Base-by-base conservation (phyloP, 768 basidiomycete species). In the Hericium coralloides region DNA sequence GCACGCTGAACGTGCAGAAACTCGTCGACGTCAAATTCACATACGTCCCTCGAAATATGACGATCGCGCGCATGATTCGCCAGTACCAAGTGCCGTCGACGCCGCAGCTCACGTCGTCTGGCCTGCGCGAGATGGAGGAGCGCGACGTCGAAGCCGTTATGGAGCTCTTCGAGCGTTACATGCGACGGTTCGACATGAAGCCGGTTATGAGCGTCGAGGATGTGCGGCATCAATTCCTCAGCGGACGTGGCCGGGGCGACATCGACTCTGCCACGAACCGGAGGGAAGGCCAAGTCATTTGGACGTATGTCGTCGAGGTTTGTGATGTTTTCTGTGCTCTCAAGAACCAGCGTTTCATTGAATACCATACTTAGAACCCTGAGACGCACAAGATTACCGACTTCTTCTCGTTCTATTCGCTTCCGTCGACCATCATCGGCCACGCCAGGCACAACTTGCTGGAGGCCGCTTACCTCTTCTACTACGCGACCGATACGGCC, bases 291-390 rank as follows among this genome's bases (percentile, higher is more conserved):
- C 97, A 98, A 68, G 95, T 98, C 26, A 86, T 89, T 2, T 99
- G 95, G 95, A 77, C 89, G 2, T 98, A 95, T 65, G 95, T 99
- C 36, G 89, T 97, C 49, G 95, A 98, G 82, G 95, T 87, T 57
- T 53, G 75, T 64, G 15, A 51, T 15, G 41, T 45, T 22, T 48
- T 25, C 38, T 38, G 25, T 49, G 14, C 10, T 38, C 17, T 12
- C 36, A 3, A 23, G n/a, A 26, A 50, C 60, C 43, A 54, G 53
- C 38, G 53, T 8, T n/a, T 22, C 25, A 49, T 31, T 37, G 15
- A 20, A 12, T 14, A 18, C 12, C 9, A 8, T 22, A n/a, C 39
- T 22, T 60, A 98, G 95, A 81, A 98, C 69, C 88, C 90, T 2
- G 71, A 80, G 57, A 87, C 88, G 2, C 82, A 87, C 58, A 79